Evolutionary conservation across 768 basidiomycete genomes (phyloP).

Genomic region (Cubamyces lactineus): DNA sequence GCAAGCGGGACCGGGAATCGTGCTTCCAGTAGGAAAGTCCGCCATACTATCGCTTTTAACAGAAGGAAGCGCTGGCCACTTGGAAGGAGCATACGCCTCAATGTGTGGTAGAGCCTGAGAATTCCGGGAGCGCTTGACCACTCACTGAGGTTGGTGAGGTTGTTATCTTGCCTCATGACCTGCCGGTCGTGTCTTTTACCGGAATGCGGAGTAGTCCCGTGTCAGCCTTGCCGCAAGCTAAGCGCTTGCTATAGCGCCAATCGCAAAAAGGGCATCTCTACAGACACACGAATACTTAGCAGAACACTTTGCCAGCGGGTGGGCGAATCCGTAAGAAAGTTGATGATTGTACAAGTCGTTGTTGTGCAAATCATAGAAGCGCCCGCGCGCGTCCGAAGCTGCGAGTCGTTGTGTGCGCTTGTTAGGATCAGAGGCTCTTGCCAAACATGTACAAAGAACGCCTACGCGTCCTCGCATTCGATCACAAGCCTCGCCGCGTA

Average conservation of each 20-base stretch:
- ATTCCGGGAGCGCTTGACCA: too few relatives aligned
- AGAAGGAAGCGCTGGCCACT: too few relatives aligned
- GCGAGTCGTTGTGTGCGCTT: conserved; percentile 15
- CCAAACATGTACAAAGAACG: conserved; percentile 27
- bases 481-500: conserved; percentile 12
- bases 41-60: too few relatives aligned
- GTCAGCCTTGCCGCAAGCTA: neutral
- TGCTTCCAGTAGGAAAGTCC: too few relatives aligned
- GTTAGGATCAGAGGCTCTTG: conserved; percentile 24
- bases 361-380: neutral
- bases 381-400: neutral
- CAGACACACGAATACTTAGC: neutral
- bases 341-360: too few relatives aligned
- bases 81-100: too few relatives aligned
- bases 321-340: neutral
- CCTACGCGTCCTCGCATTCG: conserved; percentile 30
- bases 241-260: neutral
- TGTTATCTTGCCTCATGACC: too few relatives aligned
- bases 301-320: too few relatives aligned
- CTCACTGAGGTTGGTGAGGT: too few relatives aligned
- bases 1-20: too few relatives aligned
- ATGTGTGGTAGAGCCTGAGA: too few relatives aligned
- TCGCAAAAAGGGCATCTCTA: too few relatives aligned
- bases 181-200: neutral
- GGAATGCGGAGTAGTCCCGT: neutral